Conservation (phyloP, 352 stramenopile genomes). For the Stramenopiles sp. region DNA sequence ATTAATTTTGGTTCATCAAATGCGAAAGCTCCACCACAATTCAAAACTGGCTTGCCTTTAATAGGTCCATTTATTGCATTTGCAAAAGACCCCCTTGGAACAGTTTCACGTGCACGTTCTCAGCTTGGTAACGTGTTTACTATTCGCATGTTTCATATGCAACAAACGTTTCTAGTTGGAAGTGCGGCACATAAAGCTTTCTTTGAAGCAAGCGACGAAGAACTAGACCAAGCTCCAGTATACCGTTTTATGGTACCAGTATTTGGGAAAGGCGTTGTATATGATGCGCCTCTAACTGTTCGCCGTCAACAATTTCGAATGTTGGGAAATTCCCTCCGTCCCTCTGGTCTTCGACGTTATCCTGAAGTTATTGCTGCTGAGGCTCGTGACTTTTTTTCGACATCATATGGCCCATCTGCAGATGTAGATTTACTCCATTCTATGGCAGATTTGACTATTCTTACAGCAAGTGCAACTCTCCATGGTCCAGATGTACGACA, state of each 20-base stretch:
- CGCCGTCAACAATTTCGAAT: constrained; percentile 50
- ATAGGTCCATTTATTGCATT: constrained; percentile 37
- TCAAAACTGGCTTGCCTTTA: constrained; percentile 20
- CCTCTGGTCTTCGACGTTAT: constrained; percentile 36
- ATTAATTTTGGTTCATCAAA: no score
- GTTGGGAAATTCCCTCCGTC: constrained; percentile 38
- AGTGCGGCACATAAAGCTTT: constrained; percentile 42
- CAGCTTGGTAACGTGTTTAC: constrained; percentile 25
- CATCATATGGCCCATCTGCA: constrained; percentile 24
- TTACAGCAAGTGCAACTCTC: constrained; percentile 42
- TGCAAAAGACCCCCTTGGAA: constrained; percentile 31
- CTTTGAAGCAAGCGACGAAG: constrained; percentile 28
- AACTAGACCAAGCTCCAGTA: constrained; percentile 35
- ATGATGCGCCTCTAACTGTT: constrained; percentile 33
- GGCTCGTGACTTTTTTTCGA: constrained; percentile 30
- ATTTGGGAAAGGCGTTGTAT: constrained; percentile 43
- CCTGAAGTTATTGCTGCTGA: constrained; percentile 49
- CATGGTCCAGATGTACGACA: constrained; percentile 41
- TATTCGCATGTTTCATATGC: constrained; percentile 34
- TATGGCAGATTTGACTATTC: constrained; percentile 47
- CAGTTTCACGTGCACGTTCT: constrained; percentile 28
- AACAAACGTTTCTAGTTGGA: constrained; percentile 56
- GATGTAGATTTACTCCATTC: constrained; percentile 35
- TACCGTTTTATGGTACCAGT: constrained; percentile 67
- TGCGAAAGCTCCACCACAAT: constrained; percentile 9